Evolutionary conservation across 2,329 filamentous ascomycete species (phyloP).

Genomic region (Ophiostoma sp.): DNA sequence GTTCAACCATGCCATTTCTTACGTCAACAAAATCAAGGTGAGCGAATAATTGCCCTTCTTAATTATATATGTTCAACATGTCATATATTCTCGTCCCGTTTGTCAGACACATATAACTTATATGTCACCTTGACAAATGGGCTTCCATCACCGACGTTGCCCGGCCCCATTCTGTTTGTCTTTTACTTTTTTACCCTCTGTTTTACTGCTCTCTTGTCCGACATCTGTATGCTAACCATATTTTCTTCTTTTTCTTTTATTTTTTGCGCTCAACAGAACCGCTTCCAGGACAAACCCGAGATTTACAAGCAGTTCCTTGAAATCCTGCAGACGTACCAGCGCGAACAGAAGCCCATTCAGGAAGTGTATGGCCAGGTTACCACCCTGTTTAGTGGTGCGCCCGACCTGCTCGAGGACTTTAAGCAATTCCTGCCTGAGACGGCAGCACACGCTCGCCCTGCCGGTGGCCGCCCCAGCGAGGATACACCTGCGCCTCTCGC

Average conservation of each 20-base stretch:
- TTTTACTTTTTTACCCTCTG: slow-evolving; percentile 14
- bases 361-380: slow-evolving; percentile 98
- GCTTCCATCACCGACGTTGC: background rate
- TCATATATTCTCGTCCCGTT: slow-evolving; percentile 11
- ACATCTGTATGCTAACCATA: slow-evolving; percentile 7
- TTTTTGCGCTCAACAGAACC: slow-evolving; percentile 63
- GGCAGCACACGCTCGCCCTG: slow-evolving; percentile 53
- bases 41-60: slow-evolving; percentile 29
- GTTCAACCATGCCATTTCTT: slow-evolving; percentile 98
- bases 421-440: slow-evolving; percentile 98
- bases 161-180: slow-evolving; percentile 1
- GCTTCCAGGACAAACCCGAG: slow-evolving; percentile 91
- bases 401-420: slow-evolving; percentile 93
- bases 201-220: background rate
- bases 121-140: slow-evolving; percentile 3
- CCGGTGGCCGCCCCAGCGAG: slow-evolving; percentile 58
- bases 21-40: slow-evolving; percentile 99
- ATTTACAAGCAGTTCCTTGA: slow-evolving; percentile 99
- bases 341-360: slow-evolving; percentile 96
- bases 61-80: background rate
- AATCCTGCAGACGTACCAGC: slow-evolving; percentile 95
- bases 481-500: slow-evolving; percentile 50
- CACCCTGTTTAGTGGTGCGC: slow-evolving; percentile 83
- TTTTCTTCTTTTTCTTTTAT: slow-evolving; percentile 17
- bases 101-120: background rate